These are phyloP conservation scores for Globisporangium polare DNA, from an alignment of 352 stramenopile genomes.

Conservation along the genomic window DNA sequence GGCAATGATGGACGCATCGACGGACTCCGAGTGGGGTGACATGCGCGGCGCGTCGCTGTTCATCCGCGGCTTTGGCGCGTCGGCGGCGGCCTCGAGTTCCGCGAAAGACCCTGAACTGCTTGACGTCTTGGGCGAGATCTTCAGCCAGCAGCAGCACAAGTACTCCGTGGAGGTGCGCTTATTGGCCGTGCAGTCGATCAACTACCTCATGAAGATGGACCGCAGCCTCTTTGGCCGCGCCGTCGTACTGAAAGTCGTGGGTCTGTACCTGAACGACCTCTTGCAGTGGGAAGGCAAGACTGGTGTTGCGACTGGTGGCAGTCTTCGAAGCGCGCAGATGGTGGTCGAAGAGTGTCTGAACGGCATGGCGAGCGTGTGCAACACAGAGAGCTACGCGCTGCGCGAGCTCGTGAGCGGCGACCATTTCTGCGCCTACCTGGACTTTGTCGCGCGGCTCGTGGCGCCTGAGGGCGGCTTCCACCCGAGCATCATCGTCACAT, in stretches of 20 bases:
- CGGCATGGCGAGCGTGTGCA: conserved; percentile 65
- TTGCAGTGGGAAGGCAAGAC: conserved; percentile 27
- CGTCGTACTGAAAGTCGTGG: conserved; percentile 40
- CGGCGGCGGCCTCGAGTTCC: conserved; percentile 21
- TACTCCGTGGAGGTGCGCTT: conserved; percentile 50
- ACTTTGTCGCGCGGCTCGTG: conserved; percentile 45
- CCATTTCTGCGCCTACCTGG: conserved; percentile 48
- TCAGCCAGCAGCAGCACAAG: conserved; percentile 28
- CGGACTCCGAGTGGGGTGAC: conserved; percentile 68
- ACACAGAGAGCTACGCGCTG: conserved; percentile 45
- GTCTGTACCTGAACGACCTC: conserved; percentile 50
- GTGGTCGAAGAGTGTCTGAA: conserved; percentile 80
- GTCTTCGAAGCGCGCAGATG: conserved; percentile 43
- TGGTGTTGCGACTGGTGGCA: neutral
- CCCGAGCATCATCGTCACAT: conserved; percentile 55
- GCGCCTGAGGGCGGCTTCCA: conserved; percentile 39
- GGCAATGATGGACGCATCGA: conserved; percentile 82
- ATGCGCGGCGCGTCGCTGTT: conserved; percentile 45
- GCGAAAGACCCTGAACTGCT: conserved; percentile 62
- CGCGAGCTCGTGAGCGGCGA: conserved; percentile 38
- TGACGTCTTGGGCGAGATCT: conserved; percentile 45
- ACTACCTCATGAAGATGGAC: conserved; percentile 86
- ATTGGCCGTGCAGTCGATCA: conserved; percentile 75
- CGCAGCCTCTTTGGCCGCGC: conserved; percentile 48
- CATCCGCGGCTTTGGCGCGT: conserved; percentile 46